These are phyloP conservation scores for Fusarium virguliforme DNA, from an alignment of 2,329 filamentous ascomycete genomes.

Conservation along the genomic window DNA sequence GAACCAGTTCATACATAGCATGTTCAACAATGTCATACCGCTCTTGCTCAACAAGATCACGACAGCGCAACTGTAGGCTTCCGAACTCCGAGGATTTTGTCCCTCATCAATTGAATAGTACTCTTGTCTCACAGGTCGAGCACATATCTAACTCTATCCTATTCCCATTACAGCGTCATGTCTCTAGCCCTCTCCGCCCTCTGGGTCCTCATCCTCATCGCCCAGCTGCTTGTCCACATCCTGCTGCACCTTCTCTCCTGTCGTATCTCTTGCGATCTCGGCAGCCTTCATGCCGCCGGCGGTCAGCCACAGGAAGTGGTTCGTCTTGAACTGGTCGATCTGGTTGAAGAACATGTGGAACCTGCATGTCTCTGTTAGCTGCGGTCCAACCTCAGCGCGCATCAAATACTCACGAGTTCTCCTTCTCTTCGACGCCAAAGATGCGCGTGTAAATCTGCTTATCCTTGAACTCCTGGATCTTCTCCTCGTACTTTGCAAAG, in stretches of 20 bases:
- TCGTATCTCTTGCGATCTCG: conserved; percentile 56
- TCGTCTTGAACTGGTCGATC: conserved; percentile 80
- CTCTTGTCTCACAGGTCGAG: conserved; percentile 1
- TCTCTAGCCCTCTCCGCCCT: conserved; percentile 62
- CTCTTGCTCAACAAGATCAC: conserved; percentile 17
- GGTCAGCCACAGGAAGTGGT: conserved; percentile 83
- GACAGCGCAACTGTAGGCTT: neutral
- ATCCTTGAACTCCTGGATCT: conserved; percentile 92
- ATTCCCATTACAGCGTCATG: conserved; percentile 18
- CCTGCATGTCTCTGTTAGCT: conserved; percentile 58
- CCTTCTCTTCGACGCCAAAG: conserved; percentile 89
- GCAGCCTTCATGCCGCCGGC: conserved; percentile 77
- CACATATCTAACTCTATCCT: conserved; percentile 21
- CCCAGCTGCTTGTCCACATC: conserved; percentile 65
- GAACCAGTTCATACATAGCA: conserved; percentile 3
- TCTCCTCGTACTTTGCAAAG: conserved; percentile 82
- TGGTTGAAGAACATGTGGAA: conserved; percentile 87
- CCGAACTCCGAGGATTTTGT: neutral
- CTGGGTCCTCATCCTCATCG: conserved; percentile 68
- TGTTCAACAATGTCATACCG: conserved; percentile 14
- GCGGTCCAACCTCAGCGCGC: neutral
- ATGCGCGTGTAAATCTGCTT: conserved; percentile 92
- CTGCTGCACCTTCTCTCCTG: conserved; percentile 59
- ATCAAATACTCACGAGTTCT: conserved; percentile 79
- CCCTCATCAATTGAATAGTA: conserved; percentile 2